These are phyloP conservation scores for Plasmodium chabaudi DNA, from an alignment of 169 alveolate genomes.

Conservation along the genomic window DNA sequence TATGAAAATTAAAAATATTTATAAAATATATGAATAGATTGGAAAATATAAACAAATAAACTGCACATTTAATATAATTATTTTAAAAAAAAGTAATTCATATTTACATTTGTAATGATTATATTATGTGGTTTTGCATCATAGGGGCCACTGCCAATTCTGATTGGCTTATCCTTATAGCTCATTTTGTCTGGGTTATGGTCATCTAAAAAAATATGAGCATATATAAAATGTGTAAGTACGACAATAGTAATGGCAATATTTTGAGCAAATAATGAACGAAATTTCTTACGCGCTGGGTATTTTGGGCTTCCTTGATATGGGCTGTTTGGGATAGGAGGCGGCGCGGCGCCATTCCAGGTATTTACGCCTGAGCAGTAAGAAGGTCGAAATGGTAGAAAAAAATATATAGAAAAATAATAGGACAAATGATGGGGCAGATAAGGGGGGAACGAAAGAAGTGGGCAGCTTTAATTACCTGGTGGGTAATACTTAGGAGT, in stretches of 20 bases:
- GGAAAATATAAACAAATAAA: too few relatives aligned
- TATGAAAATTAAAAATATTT: neutral
- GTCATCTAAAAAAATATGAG: constrained; percentile 26
- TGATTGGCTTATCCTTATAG: constrained; percentile 33
- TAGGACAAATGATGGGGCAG: too few relatives aligned
- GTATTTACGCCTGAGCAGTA: too few relatives aligned
- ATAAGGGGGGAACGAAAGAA: too few relatives aligned
- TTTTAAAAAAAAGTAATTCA: too few relatives aligned
- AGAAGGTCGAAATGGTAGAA: too few relatives aligned
- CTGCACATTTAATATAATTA: too few relatives aligned
- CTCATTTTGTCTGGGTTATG: constrained; percentile 27
- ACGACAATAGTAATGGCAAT: neutral
- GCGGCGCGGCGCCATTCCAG: too few relatives aligned
- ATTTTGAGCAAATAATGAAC: neutral
- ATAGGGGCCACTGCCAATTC: constrained; percentile 21
- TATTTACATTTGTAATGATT: constrained; percentile 67
- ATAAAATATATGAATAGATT: neutral
- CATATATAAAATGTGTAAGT: neutral
- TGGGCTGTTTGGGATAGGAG: too few relatives aligned
- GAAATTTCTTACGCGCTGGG: too few relatives aligned
- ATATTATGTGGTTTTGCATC: constrained; percentile 59
- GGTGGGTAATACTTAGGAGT: constrained; percentile 37
- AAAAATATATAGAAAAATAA: too few relatives aligned
- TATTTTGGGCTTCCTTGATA: too few relatives aligned
- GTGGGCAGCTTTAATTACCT: neutral